Percentiles rank a stretch among this genome's conserved stretches.
Evolutionary conservation across 495 filamentous ascomycete genomes (phyloP).

Genomic region (Jackrogersella multiformis): DNA sequence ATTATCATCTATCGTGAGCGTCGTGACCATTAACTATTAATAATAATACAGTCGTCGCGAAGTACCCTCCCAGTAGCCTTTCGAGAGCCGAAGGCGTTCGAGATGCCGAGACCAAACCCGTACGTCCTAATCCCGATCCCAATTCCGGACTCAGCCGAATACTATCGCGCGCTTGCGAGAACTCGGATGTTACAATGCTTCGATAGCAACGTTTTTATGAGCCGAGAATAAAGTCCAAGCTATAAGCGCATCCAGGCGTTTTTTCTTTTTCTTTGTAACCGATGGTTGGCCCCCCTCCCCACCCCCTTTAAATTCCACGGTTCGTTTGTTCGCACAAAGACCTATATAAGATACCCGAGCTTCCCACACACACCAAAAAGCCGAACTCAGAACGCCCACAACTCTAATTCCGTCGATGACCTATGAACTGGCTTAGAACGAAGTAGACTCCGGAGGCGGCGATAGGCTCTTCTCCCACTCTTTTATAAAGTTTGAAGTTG

Average conservation of each 20-base stretch:
- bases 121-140: constrained; percentile 12
- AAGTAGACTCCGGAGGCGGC: constrained; percentile 31
- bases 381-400: constrained; percentile 1
- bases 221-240: no score
- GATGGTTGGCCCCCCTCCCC: background rate
- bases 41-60: constrained; percentile 20
- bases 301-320: background rate
- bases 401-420: background rate
- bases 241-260: background rate
- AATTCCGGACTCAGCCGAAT: constrained; percentile 8
- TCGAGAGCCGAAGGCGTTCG: background rate
- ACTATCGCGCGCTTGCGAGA: constrained; percentile 10
- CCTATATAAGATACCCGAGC: background rate
- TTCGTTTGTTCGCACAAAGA: constrained; percentile 2
- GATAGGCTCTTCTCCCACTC: constrained; percentile 74
- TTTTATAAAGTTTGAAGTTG: constrained; percentile 77
- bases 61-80: background rate
- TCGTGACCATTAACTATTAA: constrained; percentile 43
- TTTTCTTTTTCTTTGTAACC: background rate
- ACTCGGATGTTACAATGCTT: background rate
- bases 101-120: constrained; percentile 4
- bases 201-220: background rate
- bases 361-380: background rate
- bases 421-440: constrained; percentile 23
- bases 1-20: constrained; percentile 46